Percentiles rank a stretch among this genome's conserved stretches.
phyloP scores from a whole-genome alignment of 2,329 filamentous ascomycete genomes.

The Penicillium frequentans region DNA sequence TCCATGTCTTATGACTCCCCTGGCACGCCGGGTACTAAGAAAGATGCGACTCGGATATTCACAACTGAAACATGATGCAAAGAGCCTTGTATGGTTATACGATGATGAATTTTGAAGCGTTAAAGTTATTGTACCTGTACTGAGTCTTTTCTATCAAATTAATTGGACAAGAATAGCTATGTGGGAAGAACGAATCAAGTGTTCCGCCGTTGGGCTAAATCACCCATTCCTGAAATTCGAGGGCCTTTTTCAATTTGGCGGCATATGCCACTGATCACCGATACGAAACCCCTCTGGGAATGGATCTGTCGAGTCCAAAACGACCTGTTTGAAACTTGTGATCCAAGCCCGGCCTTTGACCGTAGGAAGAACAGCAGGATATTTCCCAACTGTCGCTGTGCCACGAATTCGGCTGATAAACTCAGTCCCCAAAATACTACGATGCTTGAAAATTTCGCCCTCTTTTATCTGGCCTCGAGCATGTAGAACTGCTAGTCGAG shows the following conservation, averaged over 20 bases:
- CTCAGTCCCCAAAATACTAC: slow-evolving; percentile 46
- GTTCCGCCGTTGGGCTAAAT: not conserved
- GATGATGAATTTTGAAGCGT: not conserved
- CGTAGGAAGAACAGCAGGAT: slow-evolving; percentile 42
- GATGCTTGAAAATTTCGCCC: slow-evolving; percentile 40
- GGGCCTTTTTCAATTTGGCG: slow-evolving; percentile 3
- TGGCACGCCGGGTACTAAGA: not conserved
- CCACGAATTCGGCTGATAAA: slow-evolving; percentile 42
- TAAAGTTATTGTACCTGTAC: not conserved
- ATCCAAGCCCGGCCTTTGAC: slow-evolving; percentile 50
- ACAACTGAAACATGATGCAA: not conserved
- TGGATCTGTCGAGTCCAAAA: slow-evolving; percentile 48
- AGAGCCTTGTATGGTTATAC: not conserved
- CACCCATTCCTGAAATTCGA: not conserved
- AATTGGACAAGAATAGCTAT: not conserved
- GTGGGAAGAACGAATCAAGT: not conserved
- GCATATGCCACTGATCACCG: slow-evolving; percentile 29
- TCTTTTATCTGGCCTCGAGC: slow-evolving; percentile 40
- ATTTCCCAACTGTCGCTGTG: slow-evolving; percentile 40
- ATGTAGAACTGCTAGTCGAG: slow-evolving; percentile 47
- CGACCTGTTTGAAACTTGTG: slow-evolving; percentile 45
- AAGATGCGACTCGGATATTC: not conserved
- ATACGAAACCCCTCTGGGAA: slow-evolving; percentile 46
- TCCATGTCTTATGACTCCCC: not conserved
- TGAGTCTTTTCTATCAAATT: not conserved